These are phyloP conservation scores for Termitomyces sp. DNA, from an alignment of 768 basidiomycete genomes.

Conservation along the genomic window DNA sequence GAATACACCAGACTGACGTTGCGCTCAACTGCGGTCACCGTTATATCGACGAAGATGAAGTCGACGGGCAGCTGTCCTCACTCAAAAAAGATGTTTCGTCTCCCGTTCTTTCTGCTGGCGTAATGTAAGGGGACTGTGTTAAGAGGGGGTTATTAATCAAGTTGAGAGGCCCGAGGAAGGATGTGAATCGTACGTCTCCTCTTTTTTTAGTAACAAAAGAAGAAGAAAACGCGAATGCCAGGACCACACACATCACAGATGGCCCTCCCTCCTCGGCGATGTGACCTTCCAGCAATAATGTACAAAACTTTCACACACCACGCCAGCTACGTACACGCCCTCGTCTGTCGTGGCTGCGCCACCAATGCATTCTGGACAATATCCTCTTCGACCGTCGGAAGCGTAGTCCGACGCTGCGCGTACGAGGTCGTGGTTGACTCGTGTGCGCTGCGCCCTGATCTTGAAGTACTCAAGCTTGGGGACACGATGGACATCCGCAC, in stretches of 20 bases:
- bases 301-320: slow-evolving; percentile 57
- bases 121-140: too few relatives aligned
- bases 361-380: slow-evolving; percentile 68
- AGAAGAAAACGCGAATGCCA: too few relatives aligned
- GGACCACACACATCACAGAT: too few relatives aligned
- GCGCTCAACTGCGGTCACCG: slow-evolving; percentile 64
- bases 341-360: slow-evolving; percentile 59
- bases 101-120: neutral
- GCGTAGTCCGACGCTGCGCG: slow-evolving; percentile 64
- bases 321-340: slow-evolving; percentile 56
- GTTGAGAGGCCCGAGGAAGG: too few relatives aligned
- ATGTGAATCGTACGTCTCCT: slow-evolving; percentile 34
- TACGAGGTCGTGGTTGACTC: slow-evolving; percentile 76
- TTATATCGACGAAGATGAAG: slow-evolving; percentile 75
- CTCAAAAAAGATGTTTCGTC: slow-evolving; percentile 36
- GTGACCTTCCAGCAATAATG: slow-evolving; percentile 63
- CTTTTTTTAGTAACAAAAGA: neutral
- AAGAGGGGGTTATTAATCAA: too few relatives aligned
- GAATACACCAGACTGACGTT: slow-evolving; percentile 42
- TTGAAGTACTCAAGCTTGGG: slow-evolving; percentile 83
- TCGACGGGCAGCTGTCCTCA: slow-evolving; percentile 58
- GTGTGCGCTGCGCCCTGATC: slow-evolving; percentile 78
- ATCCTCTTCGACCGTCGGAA: slow-evolving; percentile 73
- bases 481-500: too few relatives aligned
- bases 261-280: slow-evolving; percentile 26